Evolutionary conservation across 2,329 filamentous ascomycete genomes (phyloP), one percentile per base, ranked within the genome.

Genomic region (Colletotrichum scovillei): DNA sequence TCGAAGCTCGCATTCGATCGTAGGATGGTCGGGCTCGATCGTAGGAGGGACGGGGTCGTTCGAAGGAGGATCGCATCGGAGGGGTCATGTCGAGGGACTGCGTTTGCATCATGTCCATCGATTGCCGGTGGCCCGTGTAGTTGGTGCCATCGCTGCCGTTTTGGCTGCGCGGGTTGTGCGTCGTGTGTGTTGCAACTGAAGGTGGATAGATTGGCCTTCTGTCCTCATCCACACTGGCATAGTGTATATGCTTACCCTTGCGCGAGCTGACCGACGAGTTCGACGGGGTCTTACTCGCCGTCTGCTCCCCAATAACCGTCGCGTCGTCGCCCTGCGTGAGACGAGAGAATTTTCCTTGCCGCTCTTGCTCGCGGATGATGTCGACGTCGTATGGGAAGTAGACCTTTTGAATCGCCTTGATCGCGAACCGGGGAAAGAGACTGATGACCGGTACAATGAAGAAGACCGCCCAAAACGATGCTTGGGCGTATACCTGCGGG

Each of bases 111-210:
- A 84, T 80, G 72, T 93, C 92, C 76, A 91, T 81, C 19, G 92
- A 92, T 76, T 87, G 85, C 74, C 91, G 89, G 77, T 91, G 90
- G 63, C 88, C 86, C 26, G 95, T 97, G 82, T 95, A 97, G 78
- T 97, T 95, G 63, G 97, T 98, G 74, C 95, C 96, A 82, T 98
- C 95, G 84, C 95, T 98, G 74, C 95, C 95, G 78, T 96, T 97
- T 80, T 97, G 94, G 78, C 94, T 97, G 63, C 92, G 92, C 76
- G 95, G 87, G 75, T 91, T 96, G 80, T 97, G 93, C 38, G 93
- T 96, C 57, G 91, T 91, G 58, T 91, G 89, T 19, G 94, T 96
- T 62, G 94, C 93, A 78, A 96, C 92, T 66, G 95, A 97, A 16
- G 96, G 95, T 63, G 96, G 94, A 83, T 98, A 98, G 78, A 98